Conservation (phyloP, 441 rosid genomes). For the Rhodomyrtus psidioides region DNA sequence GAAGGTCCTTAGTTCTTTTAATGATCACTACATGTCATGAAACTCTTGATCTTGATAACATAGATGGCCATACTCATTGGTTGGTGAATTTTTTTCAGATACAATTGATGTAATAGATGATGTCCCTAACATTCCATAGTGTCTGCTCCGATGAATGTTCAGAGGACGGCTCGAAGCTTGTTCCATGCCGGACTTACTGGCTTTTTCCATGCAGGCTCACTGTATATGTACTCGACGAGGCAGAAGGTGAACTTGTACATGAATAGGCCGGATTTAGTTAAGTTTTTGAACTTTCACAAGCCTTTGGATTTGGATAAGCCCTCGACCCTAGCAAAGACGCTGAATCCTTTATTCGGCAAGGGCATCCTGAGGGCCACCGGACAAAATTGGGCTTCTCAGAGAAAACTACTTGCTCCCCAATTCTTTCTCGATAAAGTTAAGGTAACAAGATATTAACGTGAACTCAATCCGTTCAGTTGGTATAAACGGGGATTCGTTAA, state of each 20-base stretch:
- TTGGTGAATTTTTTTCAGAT: neutral
- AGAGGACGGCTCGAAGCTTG: neutral
- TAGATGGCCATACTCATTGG: neutral
- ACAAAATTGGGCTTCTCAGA: slow-evolving; percentile 20
- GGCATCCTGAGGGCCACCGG: slow-evolving; percentile 26
- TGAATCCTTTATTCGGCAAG: slow-evolving; percentile 17
- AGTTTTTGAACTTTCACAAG: slow-evolving; percentile 16
- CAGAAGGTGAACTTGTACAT: slow-evolving; percentile 12
- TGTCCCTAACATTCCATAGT: too few species aligned
- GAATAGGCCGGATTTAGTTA: slow-evolving; percentile 1
- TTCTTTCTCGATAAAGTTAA: slow-evolving; percentile 25
- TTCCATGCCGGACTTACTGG: neutral
- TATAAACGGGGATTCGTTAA: neutral
- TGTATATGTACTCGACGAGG: slow-evolving; percentile 12
- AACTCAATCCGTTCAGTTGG: neutral
- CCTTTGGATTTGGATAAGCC: slow-evolving; percentile 23
- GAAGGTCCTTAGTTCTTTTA: neutral
- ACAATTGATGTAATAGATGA: neutral
- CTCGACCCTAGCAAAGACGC: neutral
- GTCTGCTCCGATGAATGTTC: too few species aligned
- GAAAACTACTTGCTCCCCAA: slow-evolving; percentile 27
- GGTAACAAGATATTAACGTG: neutral
- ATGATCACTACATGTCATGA: neutral
- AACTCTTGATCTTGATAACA: neutral
- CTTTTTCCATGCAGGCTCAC: neutral